Evolutionary conservation across 768 basidiomycete species (phyloP).

Genomic region (Suillus subluteus): DNA sequence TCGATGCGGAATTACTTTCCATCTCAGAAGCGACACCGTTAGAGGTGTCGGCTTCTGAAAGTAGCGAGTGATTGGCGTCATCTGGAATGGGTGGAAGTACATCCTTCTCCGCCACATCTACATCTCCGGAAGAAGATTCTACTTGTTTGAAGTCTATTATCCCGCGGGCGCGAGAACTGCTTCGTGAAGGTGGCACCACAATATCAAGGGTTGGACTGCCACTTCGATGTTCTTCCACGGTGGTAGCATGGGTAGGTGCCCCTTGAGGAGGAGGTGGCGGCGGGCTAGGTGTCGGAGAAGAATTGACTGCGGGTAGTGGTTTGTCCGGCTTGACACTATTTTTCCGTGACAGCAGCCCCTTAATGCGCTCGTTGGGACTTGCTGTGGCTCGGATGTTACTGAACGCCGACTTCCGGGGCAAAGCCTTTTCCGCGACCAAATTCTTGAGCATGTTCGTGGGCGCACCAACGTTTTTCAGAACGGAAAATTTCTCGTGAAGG

Average conservation of each 20-base stretch:
- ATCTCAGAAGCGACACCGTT: not conserved
- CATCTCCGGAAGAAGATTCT: conserved; percentile 8
- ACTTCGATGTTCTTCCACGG: conserved; percentile 14
- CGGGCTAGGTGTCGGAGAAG: conserved; percentile 24
- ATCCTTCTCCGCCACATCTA: not conserved
- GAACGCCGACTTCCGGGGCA: conserved; percentile 43
- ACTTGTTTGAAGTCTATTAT: conserved; percentile 11
- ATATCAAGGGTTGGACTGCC: conserved; percentile 20
- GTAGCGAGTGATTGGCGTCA: not conserved
- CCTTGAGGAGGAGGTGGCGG: conserved; percentile 14
- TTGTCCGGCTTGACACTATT: conserved; percentile 32
- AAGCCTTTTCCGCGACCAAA: conserved; percentile 79
- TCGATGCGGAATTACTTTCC: not conserved
- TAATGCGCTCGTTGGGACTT: conserved; percentile 41
- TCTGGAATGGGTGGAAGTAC: conserved; percentile 7
- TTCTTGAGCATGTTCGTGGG: conserved; percentile 83
- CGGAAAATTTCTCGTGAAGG: conserved; percentile 74
- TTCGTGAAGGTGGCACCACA: conserved; percentile 26
- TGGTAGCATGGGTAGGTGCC: conserved; percentile 17
- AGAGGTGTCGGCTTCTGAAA: not conserved
- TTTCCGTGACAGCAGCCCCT: conserved; percentile 38
- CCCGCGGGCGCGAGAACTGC: conserved; percentile 23
- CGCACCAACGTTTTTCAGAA: conserved; percentile 71
- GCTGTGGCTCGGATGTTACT: conserved; percentile 26
- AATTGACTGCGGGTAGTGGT: conserved; percentile 29